Conservation (phyloP, 805 yeast genomes). For the Hermanozyma aechmeae region DNA sequence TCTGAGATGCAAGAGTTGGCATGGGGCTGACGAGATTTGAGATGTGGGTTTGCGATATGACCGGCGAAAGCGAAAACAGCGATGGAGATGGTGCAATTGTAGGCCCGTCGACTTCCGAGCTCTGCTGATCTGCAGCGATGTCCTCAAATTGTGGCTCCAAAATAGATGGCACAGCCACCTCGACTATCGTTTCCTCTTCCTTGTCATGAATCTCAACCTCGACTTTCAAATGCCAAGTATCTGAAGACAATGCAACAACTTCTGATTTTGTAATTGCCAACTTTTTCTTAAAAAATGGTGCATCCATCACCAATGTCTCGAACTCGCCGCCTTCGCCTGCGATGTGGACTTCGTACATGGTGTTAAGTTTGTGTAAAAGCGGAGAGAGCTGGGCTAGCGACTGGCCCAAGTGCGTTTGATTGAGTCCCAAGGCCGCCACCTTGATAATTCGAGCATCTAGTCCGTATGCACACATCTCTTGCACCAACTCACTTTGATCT, state of each 20-base stretch:
- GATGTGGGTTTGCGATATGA: conserved; percentile 9
- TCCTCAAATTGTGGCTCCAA: conserved; percentile 32
- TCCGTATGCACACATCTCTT: conserved; percentile 62
- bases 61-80: not conserved
- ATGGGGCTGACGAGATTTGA: conserved; percentile 18
- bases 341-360: conserved; percentile 71
- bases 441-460: conserved; percentile 80
- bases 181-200: conserved; percentile 10
- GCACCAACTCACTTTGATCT: conserved; percentile 68
- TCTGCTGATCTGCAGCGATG: conserved; percentile 12
- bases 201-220: conserved; percentile 40
- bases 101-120: conserved; percentile 11
- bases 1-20: conserved; percentile 27
- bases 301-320: conserved; percentile 86
- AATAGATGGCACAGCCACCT: conserved; percentile 23
- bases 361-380: conserved; percentile 46
- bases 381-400: conserved; percentile 55
- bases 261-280: conserved; percentile 32
- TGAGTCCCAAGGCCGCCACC: conserved; percentile 88
- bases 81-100: conserved; percentile 23
- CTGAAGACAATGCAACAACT: conserved; percentile 46
- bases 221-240: conserved; percentile 59
- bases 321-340: conserved; percentile 99
- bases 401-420: conserved; percentile 57
- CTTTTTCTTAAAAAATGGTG: conserved; percentile 62